These are phyloP conservation scores for Mariannaea elegans DNA, from an alignment of 2,329 filamentous ascomycete genomes.

Conservation along the genomic window DNA sequence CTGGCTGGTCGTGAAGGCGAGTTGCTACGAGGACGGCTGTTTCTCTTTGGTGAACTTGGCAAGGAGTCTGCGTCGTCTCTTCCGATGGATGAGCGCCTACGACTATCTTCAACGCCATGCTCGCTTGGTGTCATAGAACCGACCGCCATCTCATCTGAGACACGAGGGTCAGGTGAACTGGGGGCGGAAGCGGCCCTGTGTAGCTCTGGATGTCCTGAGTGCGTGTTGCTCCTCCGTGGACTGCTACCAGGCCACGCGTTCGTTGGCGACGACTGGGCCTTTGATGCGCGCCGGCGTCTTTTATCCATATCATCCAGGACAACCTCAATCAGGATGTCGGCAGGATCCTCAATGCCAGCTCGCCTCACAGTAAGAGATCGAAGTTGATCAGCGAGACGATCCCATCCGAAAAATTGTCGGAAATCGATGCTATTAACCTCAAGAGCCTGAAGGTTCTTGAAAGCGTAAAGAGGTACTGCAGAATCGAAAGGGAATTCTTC, in stretches of 20 bases:
- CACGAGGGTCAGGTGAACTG: slow-evolving; percentile 64
- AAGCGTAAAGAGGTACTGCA: slow-evolving; percentile 93
- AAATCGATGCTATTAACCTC: slow-evolving; percentile 97
- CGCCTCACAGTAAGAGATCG: slow-evolving; percentile 89
- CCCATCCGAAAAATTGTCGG: slow-evolving; percentile 97
- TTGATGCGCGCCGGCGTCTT: slow-evolving; percentile 85
- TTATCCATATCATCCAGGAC: slow-evolving; percentile 97
- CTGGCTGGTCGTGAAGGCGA: slow-evolving; percentile 82
- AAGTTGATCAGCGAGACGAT: slow-evolving; percentile 89
- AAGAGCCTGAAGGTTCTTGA: slow-evolving; percentile 94
- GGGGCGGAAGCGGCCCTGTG: slow-evolving; percentile 75
- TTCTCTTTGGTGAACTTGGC: slow-evolving; percentile 53
- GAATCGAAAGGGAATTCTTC: slow-evolving; percentile 99
- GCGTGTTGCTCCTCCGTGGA: slow-evolving; percentile 69
- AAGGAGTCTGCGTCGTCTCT: slow-evolving; percentile 58
- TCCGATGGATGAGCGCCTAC: slow-evolving; percentile 52
- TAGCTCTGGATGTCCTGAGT: slow-evolving; percentile 69
- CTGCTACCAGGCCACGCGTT: slow-evolving; percentile 70
- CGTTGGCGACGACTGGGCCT: slow-evolving; percentile 82
- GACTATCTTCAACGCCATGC: slow-evolving; percentile 53
- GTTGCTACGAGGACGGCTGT: slow-evolving; percentile 73
- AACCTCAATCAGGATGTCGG: slow-evolving; percentile 89
- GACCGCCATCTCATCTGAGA: slow-evolving; percentile 61
- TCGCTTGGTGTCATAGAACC: slow-evolving; percentile 68
- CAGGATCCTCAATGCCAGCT: slow-evolving; percentile 87